phyloP scores from a whole-genome alignment of 257 asterid species.

The Fraxinus cuspidata region DNA sequence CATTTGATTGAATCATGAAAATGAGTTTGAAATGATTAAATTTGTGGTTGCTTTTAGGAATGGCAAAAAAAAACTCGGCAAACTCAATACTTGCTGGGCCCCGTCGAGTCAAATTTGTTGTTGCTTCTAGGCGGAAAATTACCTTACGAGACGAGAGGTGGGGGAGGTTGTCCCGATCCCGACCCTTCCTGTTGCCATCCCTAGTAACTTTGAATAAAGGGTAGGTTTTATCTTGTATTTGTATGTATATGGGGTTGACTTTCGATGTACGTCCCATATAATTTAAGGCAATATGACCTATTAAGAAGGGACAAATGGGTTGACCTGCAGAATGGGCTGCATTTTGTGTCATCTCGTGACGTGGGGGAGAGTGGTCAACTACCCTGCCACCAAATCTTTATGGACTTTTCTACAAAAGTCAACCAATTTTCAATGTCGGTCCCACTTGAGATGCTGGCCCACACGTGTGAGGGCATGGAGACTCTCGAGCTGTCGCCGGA shows the following conservation, averaged over 20 bases:
- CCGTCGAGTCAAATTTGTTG: no score
- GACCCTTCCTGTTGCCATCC: no score
- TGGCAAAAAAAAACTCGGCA: no score
- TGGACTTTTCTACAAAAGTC: slow-evolving; percentile 55
- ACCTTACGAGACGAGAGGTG: no score
- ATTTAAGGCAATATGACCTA: slow-evolving; percentile 30
- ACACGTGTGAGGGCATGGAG: slow-evolving; percentile 21
- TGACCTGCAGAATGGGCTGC: slow-evolving; percentile 37
- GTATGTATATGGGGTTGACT: slow-evolving; percentile 52
- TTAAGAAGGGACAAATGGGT: slow-evolving; percentile 38
- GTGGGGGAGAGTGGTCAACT: slow-evolving; percentile 21
- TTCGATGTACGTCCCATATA: slow-evolving; percentile 34
- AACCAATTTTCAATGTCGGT: slow-evolving; percentile 30
- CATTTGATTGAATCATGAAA: slow-evolving; percentile 17
- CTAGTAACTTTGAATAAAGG: slow-evolving; percentile 34
- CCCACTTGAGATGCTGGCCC: slow-evolving; percentile 24
- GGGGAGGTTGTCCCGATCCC: no score
- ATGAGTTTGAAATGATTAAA: slow-evolving; percentile 18
- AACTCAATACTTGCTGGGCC: no score
- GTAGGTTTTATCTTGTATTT: slow-evolving; percentile 19
- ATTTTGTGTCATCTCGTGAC: slow-evolving; percentile 31
- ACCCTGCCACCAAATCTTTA: slow-evolving; percentile 44
- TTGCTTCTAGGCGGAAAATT: no score
- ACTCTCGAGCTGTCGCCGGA: slow-evolving; percentile 28
- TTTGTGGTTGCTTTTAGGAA: slow-evolving; percentile 22